phyloP scores from a whole-genome alignment of 176 grass and related monocot genomes.

The Chrysopogon serrulatus region DNA sequence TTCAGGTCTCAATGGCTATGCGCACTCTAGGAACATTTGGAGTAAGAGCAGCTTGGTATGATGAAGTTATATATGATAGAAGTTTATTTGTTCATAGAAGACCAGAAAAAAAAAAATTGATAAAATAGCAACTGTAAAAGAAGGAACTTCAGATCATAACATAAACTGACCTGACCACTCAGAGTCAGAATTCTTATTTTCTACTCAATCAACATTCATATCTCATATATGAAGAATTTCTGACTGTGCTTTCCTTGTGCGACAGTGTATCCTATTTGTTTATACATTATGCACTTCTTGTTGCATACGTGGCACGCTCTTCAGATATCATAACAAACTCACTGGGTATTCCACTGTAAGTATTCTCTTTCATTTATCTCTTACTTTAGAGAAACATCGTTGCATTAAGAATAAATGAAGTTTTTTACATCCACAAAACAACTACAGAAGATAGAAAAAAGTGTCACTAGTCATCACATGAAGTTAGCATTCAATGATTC shows the following conservation, averaged over 20 bases:
- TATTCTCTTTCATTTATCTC: slow-evolving; percentile 11
- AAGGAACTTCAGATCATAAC: not conserved
- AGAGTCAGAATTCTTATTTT: not conserved
- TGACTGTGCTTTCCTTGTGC: slow-evolving; percentile 27
- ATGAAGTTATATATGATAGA: slow-evolving; percentile 4
- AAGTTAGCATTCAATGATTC: not conserved
- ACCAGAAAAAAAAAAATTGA: not conserved
- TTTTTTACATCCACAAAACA: not conserved
- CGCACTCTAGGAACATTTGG: slow-evolving; percentile 81
- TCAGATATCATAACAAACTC: slow-evolving; percentile 90
- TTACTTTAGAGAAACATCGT: not conserved
- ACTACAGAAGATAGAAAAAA: not conserved
- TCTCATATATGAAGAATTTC: slow-evolving; percentile 1
- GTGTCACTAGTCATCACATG: not conserved
- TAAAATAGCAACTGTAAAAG: not conserved
- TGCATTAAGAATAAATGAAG: not conserved
- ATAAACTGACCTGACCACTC: not conserved
- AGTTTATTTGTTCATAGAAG: slow-evolving; percentile 13
- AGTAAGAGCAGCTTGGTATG: slow-evolving; percentile 86
- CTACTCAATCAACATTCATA: not conserved
- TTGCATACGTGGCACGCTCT: slow-evolving; percentile 93
- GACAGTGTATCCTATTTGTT: slow-evolving; percentile 83
- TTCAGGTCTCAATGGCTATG: slow-evolving; percentile 90
- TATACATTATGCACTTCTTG: slow-evolving; percentile 97
- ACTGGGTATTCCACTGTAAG: slow-evolving; percentile 81